Conservation (phyloP, 2,329 filamentous ascomycete genomes). For the Scedosporium boydii region DNA sequence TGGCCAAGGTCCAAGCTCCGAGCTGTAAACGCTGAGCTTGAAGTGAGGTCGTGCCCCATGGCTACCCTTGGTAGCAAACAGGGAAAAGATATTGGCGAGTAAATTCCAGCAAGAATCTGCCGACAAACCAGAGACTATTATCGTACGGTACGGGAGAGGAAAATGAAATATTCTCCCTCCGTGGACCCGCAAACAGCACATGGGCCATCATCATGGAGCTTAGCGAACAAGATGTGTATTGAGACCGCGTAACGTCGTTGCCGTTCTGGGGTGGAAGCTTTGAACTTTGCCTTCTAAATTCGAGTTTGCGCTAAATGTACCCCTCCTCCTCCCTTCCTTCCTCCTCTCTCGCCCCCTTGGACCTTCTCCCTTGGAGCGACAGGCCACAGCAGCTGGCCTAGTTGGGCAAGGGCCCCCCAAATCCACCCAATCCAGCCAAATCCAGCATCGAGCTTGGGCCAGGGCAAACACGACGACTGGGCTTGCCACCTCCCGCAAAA, state of each 20-base stretch:
- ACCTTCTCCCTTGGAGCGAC: too few species aligned
- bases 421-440: too few species aligned
- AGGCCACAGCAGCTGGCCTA: too few species aligned
- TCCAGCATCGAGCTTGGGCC: too few species aligned
- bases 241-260: not conserved
- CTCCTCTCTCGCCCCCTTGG: not conserved
- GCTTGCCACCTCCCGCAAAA: not conserved
- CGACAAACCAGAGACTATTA: not conserved
- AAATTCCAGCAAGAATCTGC: not conserved
- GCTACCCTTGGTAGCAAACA: too few species aligned
- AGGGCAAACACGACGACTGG: not conserved
- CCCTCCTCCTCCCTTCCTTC: not conserved
- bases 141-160: not conserved
- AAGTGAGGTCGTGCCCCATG: not conserved
- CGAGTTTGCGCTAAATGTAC: not conserved
- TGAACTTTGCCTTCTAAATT: not conserved
- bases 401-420: too few species aligned
- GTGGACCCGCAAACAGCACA: too few species aligned
- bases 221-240: not conserved
- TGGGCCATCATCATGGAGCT: not conserved
- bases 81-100: too few species aligned
- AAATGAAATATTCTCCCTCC: not conserved
- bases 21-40: not conserved
- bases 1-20: not conserved
- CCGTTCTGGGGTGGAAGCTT: not conserved